phyloP scores from a whole-genome alignment of 1,284 basidiomycete genomes.

The Marasmius oreades region DNA sequence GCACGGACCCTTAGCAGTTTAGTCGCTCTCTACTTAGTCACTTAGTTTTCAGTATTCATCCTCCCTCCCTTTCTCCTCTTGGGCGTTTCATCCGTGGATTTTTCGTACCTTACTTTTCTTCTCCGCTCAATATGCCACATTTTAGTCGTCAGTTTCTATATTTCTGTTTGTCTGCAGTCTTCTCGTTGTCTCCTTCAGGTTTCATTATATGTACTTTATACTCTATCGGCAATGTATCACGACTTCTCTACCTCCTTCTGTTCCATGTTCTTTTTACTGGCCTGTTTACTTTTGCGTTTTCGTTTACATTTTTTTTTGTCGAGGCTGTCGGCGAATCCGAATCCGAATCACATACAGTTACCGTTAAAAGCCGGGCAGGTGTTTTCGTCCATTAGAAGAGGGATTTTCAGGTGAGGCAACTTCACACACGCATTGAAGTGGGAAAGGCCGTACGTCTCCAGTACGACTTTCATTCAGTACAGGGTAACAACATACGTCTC shows the following conservation, averaged over 20 bases:
- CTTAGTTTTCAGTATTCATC: neutral
- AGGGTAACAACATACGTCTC: no score
- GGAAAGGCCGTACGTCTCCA: no score
- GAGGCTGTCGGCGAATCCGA: neutral
- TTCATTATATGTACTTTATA: constrained; percentile 7
- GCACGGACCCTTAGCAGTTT: neutral
- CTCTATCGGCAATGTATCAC: constrained; percentile 3
- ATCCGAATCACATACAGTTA: no score
- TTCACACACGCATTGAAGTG: no score
- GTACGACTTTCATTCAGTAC: no score
- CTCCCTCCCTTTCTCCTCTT: neutral
- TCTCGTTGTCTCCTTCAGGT: neutral
- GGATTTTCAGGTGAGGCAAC: no score
- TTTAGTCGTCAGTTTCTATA: neutral
- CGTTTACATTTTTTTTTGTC: neutral
- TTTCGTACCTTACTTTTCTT: neutral
- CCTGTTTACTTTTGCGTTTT: neutral
- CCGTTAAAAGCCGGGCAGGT: no score
- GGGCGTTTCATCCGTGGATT: neutral
- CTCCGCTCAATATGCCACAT: neutral
- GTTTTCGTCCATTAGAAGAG: no score
- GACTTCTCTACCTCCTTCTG: neutral
- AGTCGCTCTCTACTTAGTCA: neutral
- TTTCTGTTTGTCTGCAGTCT: neutral
- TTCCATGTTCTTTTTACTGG: neutral